phyloP scores from a whole-genome alignment of 2,329 filamentous ascomycete species.

The Trichoderma pleuroti region DNA sequence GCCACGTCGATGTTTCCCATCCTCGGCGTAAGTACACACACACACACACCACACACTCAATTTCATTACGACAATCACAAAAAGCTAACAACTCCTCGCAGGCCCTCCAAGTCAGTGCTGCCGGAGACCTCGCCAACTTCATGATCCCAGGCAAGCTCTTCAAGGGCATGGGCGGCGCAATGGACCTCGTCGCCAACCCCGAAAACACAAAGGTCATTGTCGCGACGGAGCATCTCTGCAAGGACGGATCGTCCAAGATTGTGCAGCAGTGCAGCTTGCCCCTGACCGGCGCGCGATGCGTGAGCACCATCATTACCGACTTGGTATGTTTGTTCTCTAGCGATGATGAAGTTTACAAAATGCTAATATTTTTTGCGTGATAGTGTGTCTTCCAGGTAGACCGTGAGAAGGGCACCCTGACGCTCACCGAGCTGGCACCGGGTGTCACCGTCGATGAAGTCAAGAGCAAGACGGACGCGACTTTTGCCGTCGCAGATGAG shows the following conservation, averaged over 20 bases:
- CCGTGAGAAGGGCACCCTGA: constrained; percentile 57
- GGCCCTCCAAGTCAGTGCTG: constrained; percentile 74
- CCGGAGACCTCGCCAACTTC: constrained; percentile 81
- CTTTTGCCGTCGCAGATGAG: constrained; percentile 59
- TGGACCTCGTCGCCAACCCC: constrained; percentile 70
- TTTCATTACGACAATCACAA: constrained; percentile 5
- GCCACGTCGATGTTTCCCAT: constrained; percentile 82
- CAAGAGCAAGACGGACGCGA: constrained; percentile 65
- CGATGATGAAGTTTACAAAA: neutral
- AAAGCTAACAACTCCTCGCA: constrained; percentile 15
- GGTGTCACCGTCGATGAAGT: constrained; percentile 67
- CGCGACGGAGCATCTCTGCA: constrained; percentile 66
- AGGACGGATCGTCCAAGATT: constrained; percentile 65
- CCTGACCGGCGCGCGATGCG: constrained; percentile 62
- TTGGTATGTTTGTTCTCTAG: constrained; percentile 48
- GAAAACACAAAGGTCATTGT: constrained; percentile 70
- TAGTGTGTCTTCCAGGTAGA: constrained; percentile 70
- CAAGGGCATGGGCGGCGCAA: constrained; percentile 82
- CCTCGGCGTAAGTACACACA: constrained; percentile 52
- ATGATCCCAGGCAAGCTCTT: constrained; percentile 86
- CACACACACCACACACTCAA: too few relatives aligned
- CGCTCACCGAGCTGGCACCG: constrained; percentile 67
- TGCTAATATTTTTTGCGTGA: neutral
- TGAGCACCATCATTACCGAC: constrained; percentile 71
- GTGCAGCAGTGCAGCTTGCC: constrained; percentile 62